Evolutionary conservation across 805 yeast genomes (phyloP), one percentile per base, ranked within the genome.

Genomic region (Metschnikowia lunata): DNA sequence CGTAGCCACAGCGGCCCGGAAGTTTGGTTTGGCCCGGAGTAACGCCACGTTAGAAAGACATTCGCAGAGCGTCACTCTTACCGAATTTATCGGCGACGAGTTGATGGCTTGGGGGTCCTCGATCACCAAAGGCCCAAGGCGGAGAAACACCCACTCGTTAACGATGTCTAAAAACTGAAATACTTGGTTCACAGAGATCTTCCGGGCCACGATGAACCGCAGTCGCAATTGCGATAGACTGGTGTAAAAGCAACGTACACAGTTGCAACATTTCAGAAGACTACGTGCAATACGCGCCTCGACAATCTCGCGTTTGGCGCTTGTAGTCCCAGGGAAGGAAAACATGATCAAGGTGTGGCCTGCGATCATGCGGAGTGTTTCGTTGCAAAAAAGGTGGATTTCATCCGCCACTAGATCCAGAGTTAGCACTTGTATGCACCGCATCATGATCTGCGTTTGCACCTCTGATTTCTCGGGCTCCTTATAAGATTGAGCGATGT

Each of bases 351-450:
- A 60, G 8, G 75, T 64, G 55, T 82, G 82, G 11, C 74, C 69
- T 8, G 83, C 67, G 15, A 79, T 68, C 2, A 78, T 75, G 34
- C 64, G 66, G 47, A 76, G 64, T 28, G 60, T 59, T 8, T 66
- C 65, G 54, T 80, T 76, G 60, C 89, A 83, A 58, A 81, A 84
- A 53, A 78, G 62, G 50, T 83, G 86, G 36, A 60, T 43, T 36
- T 42, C 53, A 15, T 42, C 40, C 13, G 31, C 43, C 7, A 46
- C 35, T 8, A 39, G 45, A 15, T 37, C 48, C 56, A 49, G 57
- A 46, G 45, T 47, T 14, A 53, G 49, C 29, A 49, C 40, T 12
- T 34, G 43, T 45, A 54, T 40, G 45, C 71, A 64, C 27, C 47
- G 45, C 47, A 46, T 49, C 13, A 66, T 50, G 10, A 64, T 62